phyloP scores from a whole-genome alignment of 2,329 filamentous ascomycete species.

The Paraconiothyrium brasiliense region DNA sequence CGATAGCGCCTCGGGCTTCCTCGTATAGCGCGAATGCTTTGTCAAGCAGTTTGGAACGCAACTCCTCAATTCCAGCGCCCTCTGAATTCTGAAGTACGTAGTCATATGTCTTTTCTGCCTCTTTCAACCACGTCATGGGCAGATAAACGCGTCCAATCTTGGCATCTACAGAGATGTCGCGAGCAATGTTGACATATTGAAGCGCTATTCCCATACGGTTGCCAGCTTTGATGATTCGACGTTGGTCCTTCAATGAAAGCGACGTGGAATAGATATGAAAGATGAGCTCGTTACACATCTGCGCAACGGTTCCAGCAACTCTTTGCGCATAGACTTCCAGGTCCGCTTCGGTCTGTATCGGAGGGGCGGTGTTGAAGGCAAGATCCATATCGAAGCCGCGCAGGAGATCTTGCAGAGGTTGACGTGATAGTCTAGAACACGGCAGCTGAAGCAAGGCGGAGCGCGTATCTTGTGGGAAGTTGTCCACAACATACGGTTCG shows the following conservation, averaged over 20 bases:
- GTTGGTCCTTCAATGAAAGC: constrained; percentile 41
- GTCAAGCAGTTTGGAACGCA: constrained; percentile 66
- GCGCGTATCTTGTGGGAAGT: constrained; percentile 63
- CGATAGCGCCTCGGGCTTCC: constrained; percentile 65
- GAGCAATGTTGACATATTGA: constrained; percentile 81
- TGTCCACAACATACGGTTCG: constrained; percentile 52
- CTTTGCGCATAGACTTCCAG: constrained; percentile 71
- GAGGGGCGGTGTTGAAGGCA: constrained; percentile 58
- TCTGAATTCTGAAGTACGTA: constrained; percentile 64
- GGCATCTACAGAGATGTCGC: constrained; percentile 76
- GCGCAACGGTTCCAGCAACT: constrained; percentile 77
- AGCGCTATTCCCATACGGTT: constrained; percentile 75
- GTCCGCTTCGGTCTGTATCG: constrained; percentile 67
- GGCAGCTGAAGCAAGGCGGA: constrained; percentile 70
- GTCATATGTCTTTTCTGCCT: constrained; percentile 63
- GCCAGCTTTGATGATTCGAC: constrained; percentile 64
- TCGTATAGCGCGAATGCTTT: constrained; percentile 70
- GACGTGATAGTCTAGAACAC: constrained; percentile 62
- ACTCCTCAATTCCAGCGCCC: constrained; percentile 56
- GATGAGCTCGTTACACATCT: constrained; percentile 73
- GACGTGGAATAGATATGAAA: constrained; percentile 63
- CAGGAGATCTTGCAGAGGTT: constrained; percentile 71
- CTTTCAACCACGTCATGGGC: constrained; percentile 70
- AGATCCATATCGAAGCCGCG: constrained; percentile 76
- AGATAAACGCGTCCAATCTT: constrained; percentile 73